Evolutionary conservation across 2,329 filamentous ascomycete genomes (phyloP), one percentile per base, ranked within the genome.

Genomic region (Aspergillus sp.): DNA sequence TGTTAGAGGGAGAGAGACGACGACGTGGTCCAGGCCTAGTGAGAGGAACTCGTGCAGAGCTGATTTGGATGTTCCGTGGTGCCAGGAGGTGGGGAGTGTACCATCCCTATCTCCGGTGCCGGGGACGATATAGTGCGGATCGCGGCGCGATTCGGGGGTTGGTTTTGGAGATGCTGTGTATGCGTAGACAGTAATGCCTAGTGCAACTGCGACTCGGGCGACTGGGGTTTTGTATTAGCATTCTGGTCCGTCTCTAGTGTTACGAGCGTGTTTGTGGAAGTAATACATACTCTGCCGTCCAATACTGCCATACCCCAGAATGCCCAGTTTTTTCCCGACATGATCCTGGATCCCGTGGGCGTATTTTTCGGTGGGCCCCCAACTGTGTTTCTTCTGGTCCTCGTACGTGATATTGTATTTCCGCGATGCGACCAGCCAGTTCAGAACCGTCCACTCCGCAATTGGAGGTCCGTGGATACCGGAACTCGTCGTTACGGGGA

Each of bases 101-200:
- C 85, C 85, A 40, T 86, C 80, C 11, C 77, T 73, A 64, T 87
- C 85, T 9, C 85, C 85, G 0, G 89, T 90, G 0, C 86, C 85
- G 0, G 86, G 84, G 0, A 90, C 84, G 35, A 87, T 83, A 74
- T 88, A 93, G 6, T 85, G 83, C 14, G 75, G 70, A 72, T 93
- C 89, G 27, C 74, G 77, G 45, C 82, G 83, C 1, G 86, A 88
- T 55, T 86, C 86, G 0, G 86, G 82, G 0, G 89, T 91, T 8
- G 78, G 71, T n/a, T 88, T 86, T 1, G 88, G 83, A 24, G 84
- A 84, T 0, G 89, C 86, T 0, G 90, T 93, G 76, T 89, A 92
- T 1, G 90, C 90, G 68, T 91, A 80, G 0, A 93, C 84, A 27
- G 85, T 80, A 82, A 90, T 87, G 17, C 90, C 90, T 65, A 91